Evolutionary conservation across 495 filamentous ascomycete species (phyloP).

Genomic region (Penicillium maclennaniae): DNA sequence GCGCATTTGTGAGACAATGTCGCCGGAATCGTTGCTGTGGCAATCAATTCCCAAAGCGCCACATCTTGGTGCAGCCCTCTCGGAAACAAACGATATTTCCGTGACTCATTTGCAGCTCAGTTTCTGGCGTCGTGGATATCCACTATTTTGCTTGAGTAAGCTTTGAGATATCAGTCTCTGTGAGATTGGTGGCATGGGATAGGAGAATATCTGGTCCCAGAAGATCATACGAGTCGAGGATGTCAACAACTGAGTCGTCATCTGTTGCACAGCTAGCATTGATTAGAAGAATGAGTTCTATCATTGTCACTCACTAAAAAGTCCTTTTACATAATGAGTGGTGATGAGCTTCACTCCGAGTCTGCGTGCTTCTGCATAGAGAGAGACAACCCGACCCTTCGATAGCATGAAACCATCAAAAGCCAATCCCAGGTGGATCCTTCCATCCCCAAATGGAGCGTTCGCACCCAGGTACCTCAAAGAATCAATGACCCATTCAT

Average conservation of each 20-base stretch:
- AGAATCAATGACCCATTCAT: constrained; percentile 37
- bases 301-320: constrained; percentile 5
- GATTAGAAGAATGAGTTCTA: neutral
- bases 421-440: constrained; percentile 39
- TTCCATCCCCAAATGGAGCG: constrained; percentile 34
- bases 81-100: constrained; percentile 30
- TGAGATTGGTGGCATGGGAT: constrained; percentile 31
- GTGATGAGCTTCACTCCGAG: constrained; percentile 35
- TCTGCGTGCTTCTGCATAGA: constrained; percentile 27
- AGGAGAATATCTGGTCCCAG: constrained; percentile 34
- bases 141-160: constrained; percentile 18
- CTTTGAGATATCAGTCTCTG: constrained; percentile 20
- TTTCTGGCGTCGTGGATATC: constrained; percentile 38
- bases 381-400: constrained; percentile 24
- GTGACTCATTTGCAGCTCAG: constrained; percentile 41
- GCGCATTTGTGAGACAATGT: constrained; percentile 44
- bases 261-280: constrained; percentile 3
- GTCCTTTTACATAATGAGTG: constrained; percentile 26
- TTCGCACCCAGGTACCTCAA: constrained; percentile 28
- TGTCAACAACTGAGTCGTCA: constrained; percentile 19
- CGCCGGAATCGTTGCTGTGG: constrained; percentile 38
- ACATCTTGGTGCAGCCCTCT: constrained; percentile 18
- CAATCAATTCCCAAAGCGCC: constrained; percentile 48
- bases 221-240: constrained; percentile 31
- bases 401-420: constrained; percentile 40